A percentile compares a stretch with the other conserved stretches of the same genome.
Conservation (phyloP, 495 filamentous ascomycete species). For the Neurospora cerealis region DNA sequence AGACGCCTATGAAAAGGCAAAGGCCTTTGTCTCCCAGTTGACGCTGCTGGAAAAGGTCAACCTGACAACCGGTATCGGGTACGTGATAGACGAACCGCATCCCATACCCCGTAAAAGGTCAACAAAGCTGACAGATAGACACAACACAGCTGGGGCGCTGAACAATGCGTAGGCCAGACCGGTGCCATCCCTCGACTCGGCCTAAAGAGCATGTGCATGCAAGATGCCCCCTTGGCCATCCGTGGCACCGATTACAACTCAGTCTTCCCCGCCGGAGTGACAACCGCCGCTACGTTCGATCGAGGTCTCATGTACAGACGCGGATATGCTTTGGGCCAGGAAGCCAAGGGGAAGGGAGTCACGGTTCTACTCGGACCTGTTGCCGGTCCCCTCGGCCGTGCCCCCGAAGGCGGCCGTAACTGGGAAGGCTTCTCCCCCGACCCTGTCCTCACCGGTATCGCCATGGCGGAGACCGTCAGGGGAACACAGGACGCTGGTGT, state of each 20-base stretch:
- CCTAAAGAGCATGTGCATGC: conserved; percentile 72
- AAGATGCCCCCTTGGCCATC: conserved; percentile 83
- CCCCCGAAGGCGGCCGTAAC: conserved; percentile 73
- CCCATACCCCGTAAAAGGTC: not conserved
- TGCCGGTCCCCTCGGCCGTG: conserved; percentile 71
- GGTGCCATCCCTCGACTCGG: conserved; percentile 67
- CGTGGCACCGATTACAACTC: conserved; percentile 68
- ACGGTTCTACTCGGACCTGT: conserved; percentile 85
- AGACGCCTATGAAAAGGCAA: conserved; percentile 67
- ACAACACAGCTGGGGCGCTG: conserved; percentile 54
- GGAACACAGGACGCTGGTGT: conserved; percentile 77
- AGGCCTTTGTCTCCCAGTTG: conserved; percentile 69
- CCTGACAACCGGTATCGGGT: conserved; percentile 78
- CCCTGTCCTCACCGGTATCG: conserved; percentile 64
- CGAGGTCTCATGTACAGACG: conserved; percentile 60
- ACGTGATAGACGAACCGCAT: conserved; percentile 12
- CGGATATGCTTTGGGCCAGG: conserved; percentile 69
- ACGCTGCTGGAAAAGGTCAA: conserved; percentile 90
- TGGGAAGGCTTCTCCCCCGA: conserved; percentile 79
- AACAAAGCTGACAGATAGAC: conserved; percentile 10
- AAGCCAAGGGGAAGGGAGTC: conserved; percentile 73
- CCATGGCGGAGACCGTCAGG: conserved; percentile 63
- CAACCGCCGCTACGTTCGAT: conserved; percentile 71
- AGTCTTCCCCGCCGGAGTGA: conserved; percentile 73
- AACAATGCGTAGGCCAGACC: conserved; percentile 70